Base-by-base conservation (phyloP, 164 flowering plant species). In the Nymphaea thermarum region DNA sequence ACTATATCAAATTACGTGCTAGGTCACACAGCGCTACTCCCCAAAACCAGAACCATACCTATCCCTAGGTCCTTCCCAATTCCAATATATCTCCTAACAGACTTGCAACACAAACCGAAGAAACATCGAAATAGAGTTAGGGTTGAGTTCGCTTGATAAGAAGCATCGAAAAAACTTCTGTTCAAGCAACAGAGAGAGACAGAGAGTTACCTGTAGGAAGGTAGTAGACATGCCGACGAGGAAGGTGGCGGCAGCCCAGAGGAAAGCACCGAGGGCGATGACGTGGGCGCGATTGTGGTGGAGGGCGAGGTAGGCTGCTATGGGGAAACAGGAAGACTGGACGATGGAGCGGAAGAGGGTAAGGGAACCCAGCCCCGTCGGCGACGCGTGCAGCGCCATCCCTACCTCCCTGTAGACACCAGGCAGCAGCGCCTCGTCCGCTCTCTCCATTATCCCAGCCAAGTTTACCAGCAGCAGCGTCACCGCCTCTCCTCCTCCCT, bases 171-270 rank as follows among this genome's bases (percentile, higher is more conserved):
- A 25, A 25, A 1, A 25, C 36, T 25, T 25, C 36, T 25, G 36
- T 25, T 25, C 36, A 25, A 25, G 36, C 36, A 25, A 25, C 36
- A 45, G 12, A 10, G 64, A 12, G n/a, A 61, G 60, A 62, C 51
- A 45, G 65, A 25, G 51, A 45, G 18, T 16, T 43, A 89, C 96
- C 94, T 92, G 85, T 45, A 72, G 71, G 83, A 81, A 92, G 67
- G 91, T 83, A 74, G 84, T 77, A 68, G 96, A 89, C 73, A 88
- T 62, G 70, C 80, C 98, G 64, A 92, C 96, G 36, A 92, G 88
- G 75, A 92, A 89, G 42, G 98, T 92, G 45, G 98, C 94, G 17
- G 87, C 85, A 15, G 98, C 86, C 98, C 98, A 92, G 17, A 90
- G 85, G 61, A 92, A 82, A 4, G 96, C 91, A 3, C 93, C 96